These are phyloP conservation scores for Gryganskiella cystojenkinii DNA, from an alignment of 192 early-diverging fungal species.

Conservation along the genomic window DNA sequence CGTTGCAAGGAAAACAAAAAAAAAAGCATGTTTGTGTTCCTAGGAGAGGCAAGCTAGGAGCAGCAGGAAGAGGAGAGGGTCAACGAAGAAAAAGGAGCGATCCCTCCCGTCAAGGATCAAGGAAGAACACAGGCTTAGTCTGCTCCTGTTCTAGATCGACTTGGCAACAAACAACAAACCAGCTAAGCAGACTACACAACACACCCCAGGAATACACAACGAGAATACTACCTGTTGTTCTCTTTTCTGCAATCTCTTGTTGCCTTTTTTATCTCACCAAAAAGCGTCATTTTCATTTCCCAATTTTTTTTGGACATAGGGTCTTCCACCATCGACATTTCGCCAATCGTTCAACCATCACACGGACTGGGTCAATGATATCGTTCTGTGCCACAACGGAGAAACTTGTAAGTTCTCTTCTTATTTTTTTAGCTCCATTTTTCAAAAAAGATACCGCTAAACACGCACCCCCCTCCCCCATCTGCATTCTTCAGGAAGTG, in stretches of 20 bases:
- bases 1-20: background rate
- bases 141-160: background rate
- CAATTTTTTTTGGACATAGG: slow-evolving; percentile 4
- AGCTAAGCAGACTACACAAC: too few species aligned
- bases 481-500: too few species aligned
- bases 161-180: background rate
- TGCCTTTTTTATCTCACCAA: background rate
- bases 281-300: too few species aligned
- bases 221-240: background rate
- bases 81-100: background rate
- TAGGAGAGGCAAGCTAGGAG: background rate
- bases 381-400: slow-evolving; percentile 76
- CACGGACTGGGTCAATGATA: slow-evolving; percentile 97
- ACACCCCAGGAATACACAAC: too few species aligned
- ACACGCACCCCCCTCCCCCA: too few species aligned
- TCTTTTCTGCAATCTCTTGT: background rate
- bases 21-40: too few species aligned
- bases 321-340: slow-evolving; percentile 69
- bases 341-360: slow-evolving; percentile 81
- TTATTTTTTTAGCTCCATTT: background rate
- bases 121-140: too few species aligned
- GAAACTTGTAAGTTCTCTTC: slow-evolving; percentile 63
- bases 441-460: too few species aligned
- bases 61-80: background rate
- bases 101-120: too few species aligned